These are phyloP conservation scores for Fagopyrum homotropicum DNA, from an alignment of 148 eudicot genomes.

Conservation along the genomic window DNA sequence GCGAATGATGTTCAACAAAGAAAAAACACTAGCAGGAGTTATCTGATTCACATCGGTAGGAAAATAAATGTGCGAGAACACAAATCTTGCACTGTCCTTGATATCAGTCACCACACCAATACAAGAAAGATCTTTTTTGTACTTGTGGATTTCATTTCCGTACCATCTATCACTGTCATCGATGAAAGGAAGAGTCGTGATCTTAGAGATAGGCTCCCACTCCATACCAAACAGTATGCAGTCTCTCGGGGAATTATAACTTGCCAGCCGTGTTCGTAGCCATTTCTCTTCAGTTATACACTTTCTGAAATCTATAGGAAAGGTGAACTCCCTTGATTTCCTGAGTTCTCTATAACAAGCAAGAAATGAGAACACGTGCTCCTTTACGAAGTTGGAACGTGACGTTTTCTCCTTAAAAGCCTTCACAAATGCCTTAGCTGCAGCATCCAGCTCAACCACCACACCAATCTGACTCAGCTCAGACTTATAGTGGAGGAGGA, in stretches of 20 bases:
- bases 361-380: constrained; percentile 29
- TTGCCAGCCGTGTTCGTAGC: constrained; percentile 50
- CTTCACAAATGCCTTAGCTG: constrained; percentile 29
- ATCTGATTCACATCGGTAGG: constrained; percentile 29
- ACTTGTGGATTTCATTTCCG: constrained; percentile 36
- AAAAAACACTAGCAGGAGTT: constrained; percentile 27
- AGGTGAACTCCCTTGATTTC: neutral
- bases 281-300: constrained; percentile 40
- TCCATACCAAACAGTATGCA: constrained; percentile 40
- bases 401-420: constrained; percentile 38
- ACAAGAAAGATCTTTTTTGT: constrained; percentile 28
- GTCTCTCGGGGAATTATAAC: constrained; percentile 36
- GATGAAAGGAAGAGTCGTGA: constrained; percentile 54
- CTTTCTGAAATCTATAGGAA: constrained; percentile 25
- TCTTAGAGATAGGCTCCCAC: constrained; percentile 42
- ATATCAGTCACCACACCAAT: constrained; percentile 45
- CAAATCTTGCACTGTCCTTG: constrained; percentile 26
- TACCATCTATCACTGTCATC: constrained; percentile 42
- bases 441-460: constrained; percentile 36
- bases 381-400: constrained; percentile 22
- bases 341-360: constrained; percentile 30
- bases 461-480: constrained; percentile 40
- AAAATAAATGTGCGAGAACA: constrained; percentile 29
- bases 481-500: constrained; percentile 25
- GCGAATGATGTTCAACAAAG: constrained; percentile 29